Evolutionary conservation across 495 filamentous ascomycete genomes (phyloP).

Genomic region (Penicillium simplicissimum): DNA sequence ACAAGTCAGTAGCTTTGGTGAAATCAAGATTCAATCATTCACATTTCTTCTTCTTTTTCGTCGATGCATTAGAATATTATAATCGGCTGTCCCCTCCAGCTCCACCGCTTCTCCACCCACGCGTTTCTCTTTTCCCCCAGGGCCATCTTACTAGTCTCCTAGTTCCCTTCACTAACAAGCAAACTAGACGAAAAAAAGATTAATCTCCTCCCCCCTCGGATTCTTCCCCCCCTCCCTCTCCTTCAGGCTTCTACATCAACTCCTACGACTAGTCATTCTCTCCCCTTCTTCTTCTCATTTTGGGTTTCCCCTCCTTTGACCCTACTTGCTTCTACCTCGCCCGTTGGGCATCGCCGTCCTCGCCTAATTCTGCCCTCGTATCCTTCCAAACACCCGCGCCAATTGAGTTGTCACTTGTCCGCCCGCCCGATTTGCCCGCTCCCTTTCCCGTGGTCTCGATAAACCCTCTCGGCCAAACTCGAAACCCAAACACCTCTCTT

Average conservation of each 20-base stretch:
- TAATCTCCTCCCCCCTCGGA: conserved; percentile 22
- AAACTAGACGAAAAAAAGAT: conserved; percentile 13
- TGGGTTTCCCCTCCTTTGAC: not conserved
- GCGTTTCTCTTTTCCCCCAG: conserved; percentile 23
- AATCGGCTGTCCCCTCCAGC: conserved; percentile 1
- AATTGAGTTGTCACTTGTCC: conserved; percentile 6
- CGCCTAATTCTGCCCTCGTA: conserved; percentile 9
- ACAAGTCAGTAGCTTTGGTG: too few species aligned
- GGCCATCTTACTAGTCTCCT: conserved; percentile 17
- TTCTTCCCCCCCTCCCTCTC: conserved; percentile 6
- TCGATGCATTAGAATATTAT: not conserved
- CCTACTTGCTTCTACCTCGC: conserved; percentile 6
- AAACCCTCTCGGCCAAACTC: conserved; percentile 1
- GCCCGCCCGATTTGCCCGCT: conserved; percentile 4
- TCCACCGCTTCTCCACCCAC: conserved; percentile 15
- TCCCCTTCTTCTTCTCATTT: not conserved
- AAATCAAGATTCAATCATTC: too few species aligned
- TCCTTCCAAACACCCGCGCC: not conserved
- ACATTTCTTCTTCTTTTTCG: too few species aligned
- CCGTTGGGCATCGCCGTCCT: not conserved
- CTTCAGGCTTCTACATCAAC: conserved; percentile 2
- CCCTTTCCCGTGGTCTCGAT: conserved; percentile 6
- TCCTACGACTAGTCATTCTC: not conserved
- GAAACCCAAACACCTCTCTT: not conserved
- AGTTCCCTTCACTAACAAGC: conserved; percentile 17